Evolutionary conservation across 2,329 filamentous ascomycete genomes (phyloP), one percentile per base, ranked within the genome.

Genomic region (Aspergillus vadensis): DNA sequence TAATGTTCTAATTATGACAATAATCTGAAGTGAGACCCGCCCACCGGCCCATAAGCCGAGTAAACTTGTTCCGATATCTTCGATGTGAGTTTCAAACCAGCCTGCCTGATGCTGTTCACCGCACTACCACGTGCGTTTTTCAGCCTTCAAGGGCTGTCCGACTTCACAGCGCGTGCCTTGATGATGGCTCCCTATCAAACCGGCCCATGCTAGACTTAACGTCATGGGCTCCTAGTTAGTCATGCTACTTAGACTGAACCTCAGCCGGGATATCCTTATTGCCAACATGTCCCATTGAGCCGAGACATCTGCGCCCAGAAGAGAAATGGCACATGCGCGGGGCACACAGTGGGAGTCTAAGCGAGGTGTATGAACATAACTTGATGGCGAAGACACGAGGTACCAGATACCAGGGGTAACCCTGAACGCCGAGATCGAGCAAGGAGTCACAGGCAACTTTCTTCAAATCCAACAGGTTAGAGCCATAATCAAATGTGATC

Each of bases 61-160:
- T n/a, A 2, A 14, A 30, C 27, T 15, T n/a, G 15, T 50, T 50
- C 7, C 32, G 12, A 36, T 36, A 14, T 12, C 25, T 50, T 30
- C 14, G 17, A 4, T 23, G 47, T 17, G 25, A 50, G 47, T 50
- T 50, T 27, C 47, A 50, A 50, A 50, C 25, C 25, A 30, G 47
- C 47, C 47, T 50, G 47, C 47, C 47, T 50, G 25, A 32, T 32
- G 47, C 47, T 50, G 47, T 32, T 27, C 47, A 50, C n/a, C 25
- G n/a, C 25, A n/a, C 7, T 30, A 30, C 25, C 47, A 50, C 47
- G 25, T 50, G 47, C 47, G 32, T 50, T 25, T 32, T 8, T 44
- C 25, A 30, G 15, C 23, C 14, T 27, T 23, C 21, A 30, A 9
- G 12, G 44, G 21, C 21, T 25, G 44, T 27, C 12, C 15, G 21